Base-by-base conservation (phyloP, 176 grass and related monocot species). In the Eragrostis nindensis region DNA sequence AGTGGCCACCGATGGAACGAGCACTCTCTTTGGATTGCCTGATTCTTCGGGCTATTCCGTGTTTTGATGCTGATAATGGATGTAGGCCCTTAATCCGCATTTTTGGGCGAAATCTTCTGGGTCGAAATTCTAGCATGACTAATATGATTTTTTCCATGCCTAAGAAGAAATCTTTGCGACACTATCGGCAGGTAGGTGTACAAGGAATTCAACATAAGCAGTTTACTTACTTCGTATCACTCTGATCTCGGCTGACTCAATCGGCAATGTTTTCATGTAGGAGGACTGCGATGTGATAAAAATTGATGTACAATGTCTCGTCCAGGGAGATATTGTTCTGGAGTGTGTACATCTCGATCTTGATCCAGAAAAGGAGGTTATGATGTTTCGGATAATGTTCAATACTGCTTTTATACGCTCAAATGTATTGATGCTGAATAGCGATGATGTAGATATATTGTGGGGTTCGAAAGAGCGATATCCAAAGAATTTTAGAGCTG, bases 381-480 rank as follows among this genome's bases (percentile, higher is more conserved):
- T 98, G 95, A 98, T 98, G 95, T 98, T 98, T 70, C 88, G 95
- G 77, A 91, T 93, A 75, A 93, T 98, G 92, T 98, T 98, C 61
- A 98, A 98, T 74, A 98, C 95, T 70, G 90, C 95, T 47, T 98
- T 98, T 78, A 98, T 98, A 76, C 85, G 92, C 36, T 94, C 95
- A 74, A 98, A 98, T 72, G 90, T 93, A 70, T 85, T 98, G 29
- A 98, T 98, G 88, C 92, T 98, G 76, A 98, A 94, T 70, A 83
- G 74, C 6, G 95, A 98, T 82, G 90, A 93, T 81, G 88, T 98
- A 68, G 95, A 98, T 77, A 88, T 94, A 83, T 84, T 98, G 18
- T 98, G 95, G 95, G 95, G 93, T 77, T 94, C 92, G 43, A 94
- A 90, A 70, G 81, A 98, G 44, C 83, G 83, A 1, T 98, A 94